Conservation (phyloP, 495 filamentous ascomycete species). For the Penicillium canariense region DNA sequence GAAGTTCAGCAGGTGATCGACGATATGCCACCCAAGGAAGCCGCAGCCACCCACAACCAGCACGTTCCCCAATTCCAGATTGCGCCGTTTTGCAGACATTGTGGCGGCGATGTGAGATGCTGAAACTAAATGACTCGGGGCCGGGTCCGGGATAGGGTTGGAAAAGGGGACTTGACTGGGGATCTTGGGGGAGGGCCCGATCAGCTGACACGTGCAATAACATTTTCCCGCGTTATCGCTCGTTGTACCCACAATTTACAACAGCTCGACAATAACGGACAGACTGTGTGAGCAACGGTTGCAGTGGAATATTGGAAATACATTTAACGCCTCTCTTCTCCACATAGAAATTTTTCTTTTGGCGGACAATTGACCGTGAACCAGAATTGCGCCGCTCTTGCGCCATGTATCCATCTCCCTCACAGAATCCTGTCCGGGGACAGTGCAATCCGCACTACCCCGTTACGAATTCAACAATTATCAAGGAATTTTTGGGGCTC, state of each 20-base stretch:
- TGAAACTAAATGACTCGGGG: conserved; percentile 4
- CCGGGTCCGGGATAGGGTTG: conserved; percentile 1
- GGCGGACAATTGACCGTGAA: too few relatives aligned
- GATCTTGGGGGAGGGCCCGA: conserved; percentile 13
- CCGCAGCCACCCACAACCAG: conserved; percentile 58
- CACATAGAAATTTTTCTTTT: too few relatives aligned
- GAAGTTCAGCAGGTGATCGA: conserved; percentile 54
- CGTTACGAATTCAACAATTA: too few relatives aligned
- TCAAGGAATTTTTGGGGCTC: too few relatives aligned
- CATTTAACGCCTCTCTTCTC: too few relatives aligned
- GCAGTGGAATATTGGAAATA: too few relatives aligned
- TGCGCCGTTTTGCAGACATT: conserved; percentile 39
- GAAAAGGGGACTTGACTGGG: conserved; percentile 16
- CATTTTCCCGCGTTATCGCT: conserved; percentile 10
- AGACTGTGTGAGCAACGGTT: background rate
- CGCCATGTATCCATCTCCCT: too few relatives aligned
- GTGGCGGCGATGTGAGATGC: conserved; percentile 1
- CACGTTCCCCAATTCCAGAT: conserved; percentile 46
- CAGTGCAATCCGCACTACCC: too few relatives aligned
- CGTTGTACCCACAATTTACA: background rate
- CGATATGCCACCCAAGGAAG: conserved; percentile 59
- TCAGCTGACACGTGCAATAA: conserved; percentile 22
- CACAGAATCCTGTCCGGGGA: too few relatives aligned
- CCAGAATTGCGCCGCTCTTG: too few relatives aligned
- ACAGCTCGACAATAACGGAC: background rate